Evolutionary conservation across 352 stramenopile genomes (phyloP).

Genomic region (Achlya hypogyna): DNA sequence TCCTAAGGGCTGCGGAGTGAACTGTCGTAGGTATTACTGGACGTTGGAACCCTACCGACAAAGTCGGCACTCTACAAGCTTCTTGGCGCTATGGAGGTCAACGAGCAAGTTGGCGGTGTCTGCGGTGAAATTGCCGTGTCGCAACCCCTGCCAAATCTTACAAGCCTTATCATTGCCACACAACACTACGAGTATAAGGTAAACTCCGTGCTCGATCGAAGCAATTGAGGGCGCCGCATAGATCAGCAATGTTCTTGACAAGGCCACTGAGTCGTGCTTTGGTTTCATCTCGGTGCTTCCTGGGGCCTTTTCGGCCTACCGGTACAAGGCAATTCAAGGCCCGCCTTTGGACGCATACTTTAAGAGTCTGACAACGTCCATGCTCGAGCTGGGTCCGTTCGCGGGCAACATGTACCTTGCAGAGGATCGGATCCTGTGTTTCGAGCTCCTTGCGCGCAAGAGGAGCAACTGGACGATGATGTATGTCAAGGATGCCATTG

Average conservation of each 20-base stretch:
- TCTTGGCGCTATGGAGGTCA: constrained; percentile 21
- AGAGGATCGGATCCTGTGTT: constrained; percentile 28
- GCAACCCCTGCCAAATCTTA: neutral
- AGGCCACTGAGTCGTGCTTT: constrained; percentile 25
- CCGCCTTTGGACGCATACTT: constrained; percentile 26
- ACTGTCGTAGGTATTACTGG: constrained; percentile 2
- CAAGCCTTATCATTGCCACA: neutral
- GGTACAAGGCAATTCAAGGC: constrained; percentile 23
- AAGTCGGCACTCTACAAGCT: neutral
- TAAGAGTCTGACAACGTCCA: constrained; percentile 19
- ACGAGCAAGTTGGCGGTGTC: constrained; percentile 23
- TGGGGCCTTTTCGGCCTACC: constrained; percentile 28
- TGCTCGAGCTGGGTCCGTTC: constrained; percentile 25
- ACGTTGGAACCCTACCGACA: neutral
- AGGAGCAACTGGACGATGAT: constrained; percentile 22
- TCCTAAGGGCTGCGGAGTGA: no score
- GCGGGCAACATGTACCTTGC: constrained; percentile 29
- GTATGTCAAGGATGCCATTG: constrained; percentile 25
- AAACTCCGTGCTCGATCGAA: neutral
- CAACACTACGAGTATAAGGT: constrained; percentile 20
- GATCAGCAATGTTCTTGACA: constrained; percentile 25
- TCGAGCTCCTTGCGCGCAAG: constrained; percentile 26
- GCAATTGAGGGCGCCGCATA: neutral
- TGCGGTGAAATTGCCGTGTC: constrained; percentile 26
- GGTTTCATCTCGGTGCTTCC: constrained; percentile 28